Evolutionary conservation across 2,329 filamentous ascomycete species (phyloP), one percentile per base, ranked within the genome.

Genomic region (Botrytis medusae): DNA sequence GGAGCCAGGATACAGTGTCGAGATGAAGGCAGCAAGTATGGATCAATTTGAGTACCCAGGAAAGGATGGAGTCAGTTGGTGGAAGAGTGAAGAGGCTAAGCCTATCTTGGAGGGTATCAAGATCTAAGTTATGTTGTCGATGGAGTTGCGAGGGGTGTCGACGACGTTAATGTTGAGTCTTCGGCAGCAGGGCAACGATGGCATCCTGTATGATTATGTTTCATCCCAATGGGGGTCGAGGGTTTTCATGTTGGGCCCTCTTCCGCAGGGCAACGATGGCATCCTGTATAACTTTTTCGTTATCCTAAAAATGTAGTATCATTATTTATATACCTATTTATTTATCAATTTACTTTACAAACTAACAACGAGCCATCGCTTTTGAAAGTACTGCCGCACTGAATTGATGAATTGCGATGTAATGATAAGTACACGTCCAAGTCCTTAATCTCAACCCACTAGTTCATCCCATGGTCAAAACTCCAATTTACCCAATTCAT

Each of bases 21-120:
- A 97, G 88, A 97, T 97, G 94, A 95, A 93, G 88, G 84, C 90
- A 20, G 92, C 91, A 77, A 96, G 93, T 82, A 96, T 97, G 93
- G 92, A 94, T 76, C 83, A 83, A 77, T 97, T 87, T 81, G 87
- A 88, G 68, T 97, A 90, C 82, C 94, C 94, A 1, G 93, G 94
- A 12, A 70, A 69, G 54, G 88, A 91, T 79, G 87, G 91, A 75
- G 91, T 91, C 6, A 91, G 93, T 80, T 97, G 93, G 93, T 97
- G 94, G 94, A 90, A 85, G 83, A 91, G 87, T 65, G 91, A 93
- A n/a, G 79, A 80, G 69, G 80, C 80, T 25, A 80, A 76, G 71
- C 77, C 79, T 32, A 81, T 81, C 70, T 75, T 81, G 60, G 78
- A 80, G 68, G 80, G 80, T 14, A 74, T 76, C n/a, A 81, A 79